Percentiles rank a stretch among this genome's conserved stretches.
These are phyloP conservation scores for Linnemannia elongata DNA, from an alignment of 192 early-diverging fungal species.

Conservation along the genomic window DNA sequence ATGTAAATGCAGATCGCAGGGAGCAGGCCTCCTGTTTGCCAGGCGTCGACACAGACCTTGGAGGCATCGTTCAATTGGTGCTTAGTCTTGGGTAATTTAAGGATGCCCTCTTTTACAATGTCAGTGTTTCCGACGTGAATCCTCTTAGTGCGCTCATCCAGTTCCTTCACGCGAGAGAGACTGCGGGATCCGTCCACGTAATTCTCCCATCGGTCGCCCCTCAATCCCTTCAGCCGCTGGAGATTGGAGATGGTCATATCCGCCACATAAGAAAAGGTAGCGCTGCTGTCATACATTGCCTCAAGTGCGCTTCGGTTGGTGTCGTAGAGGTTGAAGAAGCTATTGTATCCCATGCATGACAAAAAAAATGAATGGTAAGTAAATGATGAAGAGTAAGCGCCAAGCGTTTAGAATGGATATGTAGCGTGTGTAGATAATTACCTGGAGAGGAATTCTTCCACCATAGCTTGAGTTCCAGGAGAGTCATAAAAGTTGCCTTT, in stretches of 20 bases:
- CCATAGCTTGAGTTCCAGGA: constrained; percentile 41
- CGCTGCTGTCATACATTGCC: constrained; percentile 54
- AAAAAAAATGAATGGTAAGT: not conserved
- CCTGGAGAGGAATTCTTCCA: constrained; percentile 58
- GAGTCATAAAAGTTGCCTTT: constrained; percentile 59
- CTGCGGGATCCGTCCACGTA: constrained; percentile 38
- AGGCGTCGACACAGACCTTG: constrained; percentile 63
- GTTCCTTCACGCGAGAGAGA: constrained; percentile 29
- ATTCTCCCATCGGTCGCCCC: constrained; percentile 14
- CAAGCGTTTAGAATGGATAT: no score
- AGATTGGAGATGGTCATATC: constrained; percentile 9
- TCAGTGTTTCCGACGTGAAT: constrained; percentile 32
- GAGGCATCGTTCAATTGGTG: constrained; percentile 58
- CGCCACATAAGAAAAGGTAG: constrained; percentile 55
- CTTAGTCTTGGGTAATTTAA: constrained; percentile 53
- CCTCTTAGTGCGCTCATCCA: constrained; percentile 33
- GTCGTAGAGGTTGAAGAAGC: constrained; percentile 60
- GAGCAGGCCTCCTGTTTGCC: constrained; percentile 57
- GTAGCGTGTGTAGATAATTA: constrained; percentile 1
- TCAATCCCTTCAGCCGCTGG: constrained; percentile 8
- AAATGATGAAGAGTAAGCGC: not conserved
- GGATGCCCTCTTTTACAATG: constrained; percentile 37
- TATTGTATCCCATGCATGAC: not conserved
- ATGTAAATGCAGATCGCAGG: constrained; percentile 49
- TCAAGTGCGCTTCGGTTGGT: constrained; percentile 51